Percentiles rank a stretch among this genome's conserved stretches.
Conservation (phyloP, 2,329 filamentous ascomycete species). For the Fusarium cyanostomum region DNA sequence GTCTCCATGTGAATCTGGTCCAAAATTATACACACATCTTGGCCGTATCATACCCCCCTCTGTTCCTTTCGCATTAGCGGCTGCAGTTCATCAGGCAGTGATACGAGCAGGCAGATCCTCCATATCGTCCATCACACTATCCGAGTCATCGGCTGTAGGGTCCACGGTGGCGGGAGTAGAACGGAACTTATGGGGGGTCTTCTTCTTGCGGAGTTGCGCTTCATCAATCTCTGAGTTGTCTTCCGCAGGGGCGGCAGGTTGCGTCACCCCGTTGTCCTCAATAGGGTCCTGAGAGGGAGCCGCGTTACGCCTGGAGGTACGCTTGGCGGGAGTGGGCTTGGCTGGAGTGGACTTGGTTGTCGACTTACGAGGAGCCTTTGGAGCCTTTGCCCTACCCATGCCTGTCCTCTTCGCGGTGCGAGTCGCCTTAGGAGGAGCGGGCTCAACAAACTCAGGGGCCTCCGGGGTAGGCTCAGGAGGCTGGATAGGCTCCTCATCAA, state of each 20-base stretch:
- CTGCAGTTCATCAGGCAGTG: conserved; percentile 7
- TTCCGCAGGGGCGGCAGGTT: conserved; percentile 18
- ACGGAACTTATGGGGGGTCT: conserved; percentile 45
- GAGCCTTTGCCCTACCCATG: conserved; percentile 31
- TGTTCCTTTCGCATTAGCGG: background rate
- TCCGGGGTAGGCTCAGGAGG: conserved; percentile 18
- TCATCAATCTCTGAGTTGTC: conserved; percentile 43
- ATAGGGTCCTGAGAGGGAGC: conserved; percentile 46
- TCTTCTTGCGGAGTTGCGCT: conserved; percentile 39
- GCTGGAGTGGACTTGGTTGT: conserved; percentile 39
- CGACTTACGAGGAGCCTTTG: conserved; percentile 31
- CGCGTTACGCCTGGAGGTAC: conserved; percentile 38
- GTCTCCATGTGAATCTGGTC: background rate
- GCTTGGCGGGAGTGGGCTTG: conserved; percentile 35
- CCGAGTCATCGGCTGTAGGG: conserved; percentile 37
- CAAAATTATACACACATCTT: conserved; percentile 3
- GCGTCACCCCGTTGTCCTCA: conserved; percentile 40
- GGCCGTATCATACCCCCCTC: background rate
- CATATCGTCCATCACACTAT: conserved; percentile 56
- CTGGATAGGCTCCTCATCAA: conserved; percentile 13
- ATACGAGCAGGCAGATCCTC: conserved; percentile 53
- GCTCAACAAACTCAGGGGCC: conserved; percentile 26
- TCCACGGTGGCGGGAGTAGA: conserved; percentile 24
- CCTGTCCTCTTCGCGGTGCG: conserved; percentile 39
- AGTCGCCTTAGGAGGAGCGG: conserved; percentile 41